A percentile compares a stretch with the other conserved stretches of the same genome.
Conservation (phyloP, 345 rosid genomes). For the Psidium guajava region DNA sequence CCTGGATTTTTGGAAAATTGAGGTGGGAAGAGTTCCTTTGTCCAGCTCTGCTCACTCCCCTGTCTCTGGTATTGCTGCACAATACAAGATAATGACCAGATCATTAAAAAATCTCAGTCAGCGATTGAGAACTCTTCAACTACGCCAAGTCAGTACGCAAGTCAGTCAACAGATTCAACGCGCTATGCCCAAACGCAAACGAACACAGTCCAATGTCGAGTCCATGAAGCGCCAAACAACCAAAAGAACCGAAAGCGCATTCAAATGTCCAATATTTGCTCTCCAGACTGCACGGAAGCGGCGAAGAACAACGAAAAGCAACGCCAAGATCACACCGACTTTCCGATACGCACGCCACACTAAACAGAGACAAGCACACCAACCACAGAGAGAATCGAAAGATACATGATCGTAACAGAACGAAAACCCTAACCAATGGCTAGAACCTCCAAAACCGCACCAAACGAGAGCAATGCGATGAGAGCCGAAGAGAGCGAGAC, state of each 20-base stretch:
- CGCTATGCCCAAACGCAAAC: background rate
- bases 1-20: constrained; percentile 32
- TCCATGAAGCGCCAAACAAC: background rate
- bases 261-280: background rate
- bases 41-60: constrained; percentile 36
- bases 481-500: constrained; percentile 4
- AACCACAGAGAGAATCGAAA: background rate
- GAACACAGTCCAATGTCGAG: background rate
- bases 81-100: background rate
- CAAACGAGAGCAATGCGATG: background rate
- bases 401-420: background rate
- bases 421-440: background rate
- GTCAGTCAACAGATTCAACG: background rate
- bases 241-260: background rate
- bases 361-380: background rate
- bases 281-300: background rate
- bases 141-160: background rate
- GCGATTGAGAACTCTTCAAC: background rate
- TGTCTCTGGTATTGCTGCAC: constrained; percentile 19
- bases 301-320: background rate
- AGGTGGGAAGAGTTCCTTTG: constrained; percentile 40
- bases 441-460: background rate
- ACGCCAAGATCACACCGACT: background rate
- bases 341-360: background rate
- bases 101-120: background rate